A percentile compares a stretch with the other conserved stretches of the same genome.
phyloP scores from a whole-genome alignment of 2,329 filamentous ascomycete genomes.

The Fusarium goolgardi region DNA sequence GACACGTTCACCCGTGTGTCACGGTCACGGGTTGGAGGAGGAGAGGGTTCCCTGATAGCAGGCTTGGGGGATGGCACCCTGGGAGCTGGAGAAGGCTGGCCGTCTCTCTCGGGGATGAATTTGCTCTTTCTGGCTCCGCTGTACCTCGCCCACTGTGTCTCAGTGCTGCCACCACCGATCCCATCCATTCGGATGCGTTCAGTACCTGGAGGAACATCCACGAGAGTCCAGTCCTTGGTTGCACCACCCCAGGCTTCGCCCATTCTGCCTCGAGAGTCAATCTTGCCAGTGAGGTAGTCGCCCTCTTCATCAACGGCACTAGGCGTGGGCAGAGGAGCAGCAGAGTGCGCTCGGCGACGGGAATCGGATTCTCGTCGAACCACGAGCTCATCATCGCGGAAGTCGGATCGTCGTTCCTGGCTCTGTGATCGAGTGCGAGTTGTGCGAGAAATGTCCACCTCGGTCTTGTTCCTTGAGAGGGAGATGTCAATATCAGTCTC shows the following conservation, averaged over 20 bases:
- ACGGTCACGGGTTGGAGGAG: conserved; percentile 50
- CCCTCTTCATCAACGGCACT: conserved; percentile 67
- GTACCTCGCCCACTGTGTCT: conserved; percentile 82
- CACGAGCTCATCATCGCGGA: conserved; percentile 73
- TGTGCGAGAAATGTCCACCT: conserved; percentile 66
- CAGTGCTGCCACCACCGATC: conserved; percentile 77
- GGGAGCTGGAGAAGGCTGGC: conserved; percentile 47
- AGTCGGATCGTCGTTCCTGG: conserved; percentile 56
- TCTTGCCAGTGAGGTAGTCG: conserved; percentile 67
- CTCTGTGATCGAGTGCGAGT: conserved; percentile 53
- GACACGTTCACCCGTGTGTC: conserved; percentile 56
- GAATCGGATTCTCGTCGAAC: conserved; percentile 67
- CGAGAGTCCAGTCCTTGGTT: conserved; percentile 81
- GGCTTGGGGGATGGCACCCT: conserved; percentile 34
- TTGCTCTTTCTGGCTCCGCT: conserved; percentile 80
- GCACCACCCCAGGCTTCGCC: conserved; percentile 80
- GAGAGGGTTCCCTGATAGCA: conserved; percentile 46
- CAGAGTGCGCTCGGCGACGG: conserved; percentile 65
- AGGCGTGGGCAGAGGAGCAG: conserved; percentile 55
- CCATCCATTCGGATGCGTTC: conserved; percentile 86
- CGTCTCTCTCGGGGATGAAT: conserved; percentile 76
- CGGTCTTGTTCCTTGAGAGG: conserved; percentile 64
- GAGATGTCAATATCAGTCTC: conserved; percentile 73
- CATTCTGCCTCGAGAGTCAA: conserved; percentile 71
- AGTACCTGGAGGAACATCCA: conserved; percentile 87